phyloP scores from a whole-genome alignment of 2,329 filamentous ascomycete genomes.

The Metarhizium robertsii region DNA sequence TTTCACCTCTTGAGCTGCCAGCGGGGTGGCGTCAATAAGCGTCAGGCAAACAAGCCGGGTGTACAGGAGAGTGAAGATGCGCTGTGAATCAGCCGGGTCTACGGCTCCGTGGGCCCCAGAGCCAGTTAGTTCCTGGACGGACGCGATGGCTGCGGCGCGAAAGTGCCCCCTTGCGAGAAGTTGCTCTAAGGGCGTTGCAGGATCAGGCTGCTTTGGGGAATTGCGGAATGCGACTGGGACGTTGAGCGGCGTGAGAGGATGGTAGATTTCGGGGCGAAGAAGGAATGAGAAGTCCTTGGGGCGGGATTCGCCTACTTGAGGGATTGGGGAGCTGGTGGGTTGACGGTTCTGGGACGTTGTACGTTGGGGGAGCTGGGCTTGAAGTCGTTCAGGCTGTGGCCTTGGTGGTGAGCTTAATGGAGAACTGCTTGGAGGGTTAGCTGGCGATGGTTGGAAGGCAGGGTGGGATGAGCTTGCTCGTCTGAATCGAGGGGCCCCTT shows the following conservation, averaged over 20 bases:
- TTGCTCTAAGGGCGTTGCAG: slow-evolving; percentile 54
- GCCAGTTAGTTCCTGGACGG: slow-evolving; percentile 51
- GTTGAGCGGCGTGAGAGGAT: slow-evolving; percentile 59
- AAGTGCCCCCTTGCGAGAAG: slow-evolving; percentile 70
- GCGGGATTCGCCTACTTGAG: slow-evolving; percentile 20
- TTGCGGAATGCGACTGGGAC: slow-evolving; percentile 59
- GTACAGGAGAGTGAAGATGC: slow-evolving; percentile 72
- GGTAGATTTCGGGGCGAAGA: slow-evolving; percentile 72
- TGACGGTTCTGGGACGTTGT: slow-evolving; percentile 7
- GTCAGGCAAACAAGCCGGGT: slow-evolving; percentile 74
- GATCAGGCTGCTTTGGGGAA: slow-evolving; percentile 52
- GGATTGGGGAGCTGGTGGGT: slow-evolving; percentile 16
- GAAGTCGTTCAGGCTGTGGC: slow-evolving; percentile 5
- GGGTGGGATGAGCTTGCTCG: slow-evolving; percentile 2
- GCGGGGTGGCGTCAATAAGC: slow-evolving; percentile 61
- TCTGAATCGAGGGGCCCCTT: slow-evolving; percentile 9
- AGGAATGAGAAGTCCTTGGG: slow-evolving; percentile 71
- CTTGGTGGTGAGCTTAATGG: slow-evolving; percentile 5
- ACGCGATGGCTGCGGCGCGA: slow-evolving; percentile 63
- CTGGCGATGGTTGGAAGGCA: neutral
- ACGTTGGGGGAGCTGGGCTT: slow-evolving; percentile 11
- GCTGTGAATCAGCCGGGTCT: slow-evolving; percentile 46
- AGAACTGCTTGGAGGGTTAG: slow-evolving; percentile 1
- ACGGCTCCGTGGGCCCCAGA: slow-evolving; percentile 32
- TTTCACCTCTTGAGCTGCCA: slow-evolving; percentile 60